Conservation (phyloP, 495 filamentous ascomycete genomes). For the Sabuloglossum arenarium region DNA sequence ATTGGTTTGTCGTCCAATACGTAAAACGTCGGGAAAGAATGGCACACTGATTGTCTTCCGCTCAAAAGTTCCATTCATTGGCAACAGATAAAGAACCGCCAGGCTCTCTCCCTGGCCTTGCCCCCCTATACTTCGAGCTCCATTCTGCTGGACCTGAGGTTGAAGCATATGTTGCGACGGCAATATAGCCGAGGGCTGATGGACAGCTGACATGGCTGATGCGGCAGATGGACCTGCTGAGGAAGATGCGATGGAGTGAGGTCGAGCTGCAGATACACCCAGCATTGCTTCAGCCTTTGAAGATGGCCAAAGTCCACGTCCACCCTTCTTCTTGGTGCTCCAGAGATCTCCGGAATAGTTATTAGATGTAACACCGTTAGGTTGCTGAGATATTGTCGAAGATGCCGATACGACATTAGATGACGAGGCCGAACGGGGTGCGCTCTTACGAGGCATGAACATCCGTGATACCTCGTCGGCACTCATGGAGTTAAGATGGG, state of each 20-base stretch:
- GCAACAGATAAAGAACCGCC: conserved; percentile 60
- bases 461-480: conserved; percentile 73
- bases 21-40: conserved; percentile 66
- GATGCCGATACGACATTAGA: conserved; percentile 58
- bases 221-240: conserved; percentile 42
- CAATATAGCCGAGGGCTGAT: conserved; percentile 51
- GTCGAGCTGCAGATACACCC: conserved; percentile 36
- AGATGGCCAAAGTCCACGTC: conserved; percentile 50
- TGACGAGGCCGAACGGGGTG: conserved; percentile 71
- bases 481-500: conserved; percentile 58
- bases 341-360: background rate
- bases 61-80: conserved; percentile 88
- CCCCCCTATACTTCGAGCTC: conserved; percentile 32
- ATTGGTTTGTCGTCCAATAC: conserved; percentile 93
- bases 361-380: conserved; percentile 8
- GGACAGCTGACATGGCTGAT: conserved; percentile 49
- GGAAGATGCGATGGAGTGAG: conserved; percentile 39
- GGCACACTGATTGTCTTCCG: conserved; percentile 88
- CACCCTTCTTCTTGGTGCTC: conserved; percentile 37
- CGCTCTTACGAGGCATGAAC: conserved; percentile 66
- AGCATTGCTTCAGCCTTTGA: conserved; percentile 47
- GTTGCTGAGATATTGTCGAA: conserved; percentile 26
- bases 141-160: conserved; percentile 37
- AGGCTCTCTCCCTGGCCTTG: conserved; percentile 34
- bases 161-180: conserved; percentile 49